Percentiles rank a stretch among this genome's conserved stretches.
Conservation (phyloP, 495 filamentous ascomycete species). For the Terfezia boudieri region DNA sequence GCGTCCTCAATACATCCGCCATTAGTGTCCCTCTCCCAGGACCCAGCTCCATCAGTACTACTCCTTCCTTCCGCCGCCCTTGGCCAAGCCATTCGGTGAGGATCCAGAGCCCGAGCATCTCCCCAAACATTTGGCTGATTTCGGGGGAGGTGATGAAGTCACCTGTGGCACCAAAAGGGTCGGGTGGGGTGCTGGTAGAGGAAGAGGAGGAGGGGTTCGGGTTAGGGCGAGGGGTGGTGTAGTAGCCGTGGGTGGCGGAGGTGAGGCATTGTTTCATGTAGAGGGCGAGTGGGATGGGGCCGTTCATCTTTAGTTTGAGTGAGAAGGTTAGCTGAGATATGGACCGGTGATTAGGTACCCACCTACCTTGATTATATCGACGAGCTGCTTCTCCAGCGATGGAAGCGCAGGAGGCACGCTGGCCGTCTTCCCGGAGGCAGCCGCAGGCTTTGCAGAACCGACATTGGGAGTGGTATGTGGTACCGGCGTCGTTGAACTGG, state of each 20-base stretch:
- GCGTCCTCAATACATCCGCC: constrained; percentile 82
- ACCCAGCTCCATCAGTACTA: constrained; percentile 80
- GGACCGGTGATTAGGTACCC: neutral
- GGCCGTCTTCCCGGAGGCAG: too few relatives aligned
- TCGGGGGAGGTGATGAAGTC: constrained; percentile 96
- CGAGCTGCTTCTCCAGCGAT: neutral
- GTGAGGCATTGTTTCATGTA: constrained; percentile 99
- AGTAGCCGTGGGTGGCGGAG: constrained; percentile 77
- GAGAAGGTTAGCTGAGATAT: neutral
- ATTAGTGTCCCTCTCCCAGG: constrained; percentile 90
- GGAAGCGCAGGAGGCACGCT: too few relatives aligned
- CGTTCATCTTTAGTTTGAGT: constrained; percentile 36
- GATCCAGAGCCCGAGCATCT: constrained; percentile 82
- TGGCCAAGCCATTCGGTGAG: constrained; percentile 91
- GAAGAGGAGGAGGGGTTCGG: too few relatives aligned
- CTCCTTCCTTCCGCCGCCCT: constrained; percentile 41
- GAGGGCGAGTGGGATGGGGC: constrained; percentile 70
- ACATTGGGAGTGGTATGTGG: too few relatives aligned
- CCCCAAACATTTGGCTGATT: constrained; percentile 92
- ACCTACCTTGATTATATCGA: neutral
- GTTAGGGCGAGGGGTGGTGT: constrained; percentile 41
- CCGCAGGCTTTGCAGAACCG: too few relatives aligned
- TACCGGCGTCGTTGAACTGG: too few relatives aligned
- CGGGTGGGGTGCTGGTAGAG: constrained; percentile 28
- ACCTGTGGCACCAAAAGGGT: constrained; percentile 74